These are phyloP conservation scores for Aspergillus caelatus DNA, from an alignment of 2,329 filamentous ascomycete species.

Conservation along the genomic window DNA sequence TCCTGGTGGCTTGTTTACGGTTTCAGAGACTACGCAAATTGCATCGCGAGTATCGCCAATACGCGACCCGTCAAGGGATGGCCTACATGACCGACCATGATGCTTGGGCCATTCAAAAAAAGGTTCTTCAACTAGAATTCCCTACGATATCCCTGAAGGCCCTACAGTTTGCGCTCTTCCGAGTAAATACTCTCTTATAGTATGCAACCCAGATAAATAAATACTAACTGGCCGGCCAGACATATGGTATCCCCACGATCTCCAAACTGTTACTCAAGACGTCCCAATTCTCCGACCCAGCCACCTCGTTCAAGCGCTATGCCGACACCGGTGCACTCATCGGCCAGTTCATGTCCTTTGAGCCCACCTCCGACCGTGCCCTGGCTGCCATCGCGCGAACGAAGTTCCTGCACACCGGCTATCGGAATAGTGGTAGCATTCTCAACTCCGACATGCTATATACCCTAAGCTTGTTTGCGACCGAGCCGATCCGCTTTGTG, in stretches of 20 bases:
- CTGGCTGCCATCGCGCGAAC: conserved; percentile 61
- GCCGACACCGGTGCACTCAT: conserved; percentile 56
- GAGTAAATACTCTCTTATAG: conserved; percentile 34
- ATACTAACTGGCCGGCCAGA: conserved; percentile 33
- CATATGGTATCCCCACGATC: conserved; percentile 60
- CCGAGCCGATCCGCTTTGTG: conserved; percentile 67
- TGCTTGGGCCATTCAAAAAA: conserved; percentile 53
- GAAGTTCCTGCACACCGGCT: conserved; percentile 64
- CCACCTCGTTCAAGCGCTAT: conserved; percentile 55
- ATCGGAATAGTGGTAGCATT: conserved; percentile 62
- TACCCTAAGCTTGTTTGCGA: conserved; percentile 65
- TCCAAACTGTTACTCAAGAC: conserved; percentile 54
- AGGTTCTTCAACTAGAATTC: conserved; percentile 56
- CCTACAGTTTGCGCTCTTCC: conserved; percentile 62
- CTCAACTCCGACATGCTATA: conserved; percentile 66
- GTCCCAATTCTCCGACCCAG: conserved; percentile 49
- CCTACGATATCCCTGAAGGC: conserved; percentile 54
- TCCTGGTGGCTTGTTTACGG: conserved; percentile 27
- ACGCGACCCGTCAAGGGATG: conserved; percentile 47
- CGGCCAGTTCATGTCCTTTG: conserved; percentile 50
- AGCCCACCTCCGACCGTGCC: conserved; percentile 48
- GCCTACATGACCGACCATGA: conserved; percentile 56
- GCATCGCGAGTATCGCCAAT: conserved; percentile 42
- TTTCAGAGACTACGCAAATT: conserved; percentile 38
- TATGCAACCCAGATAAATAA: not conserved